Evolutionary conservation across 768 basidiomycete genomes (phyloP), one percentile per base, ranked within the genome.

Genomic region (Rubroboletus satanas): DNA sequence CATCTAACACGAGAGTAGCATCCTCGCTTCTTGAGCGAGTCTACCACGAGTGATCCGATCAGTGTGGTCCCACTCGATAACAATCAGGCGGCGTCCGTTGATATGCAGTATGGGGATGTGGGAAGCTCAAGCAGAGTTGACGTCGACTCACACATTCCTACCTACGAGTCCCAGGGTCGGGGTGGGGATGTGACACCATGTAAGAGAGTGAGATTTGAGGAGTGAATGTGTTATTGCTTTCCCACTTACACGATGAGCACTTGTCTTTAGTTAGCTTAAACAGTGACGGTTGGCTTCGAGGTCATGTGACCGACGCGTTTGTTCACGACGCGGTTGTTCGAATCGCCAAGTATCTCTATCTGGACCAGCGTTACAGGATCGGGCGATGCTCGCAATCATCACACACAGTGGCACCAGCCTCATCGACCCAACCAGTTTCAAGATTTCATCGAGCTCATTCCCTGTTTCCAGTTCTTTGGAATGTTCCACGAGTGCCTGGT

Each of bases 311-410:
- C 15, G 41, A 55, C 67, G 66, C 63, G 62, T 58, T 17, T 3
- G 37, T 29, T n/a, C n/a, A 3, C 33, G 58, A 58, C 56, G 56
- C 55, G 60, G 50, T 63, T 61, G 58, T 36, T 45, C 37, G 28
- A 21, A 29, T 33, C 12, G 33, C 18, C 36, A 4, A 46, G 1
- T n/a, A 44, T 51, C 51, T 57, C 37, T 28, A 41, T 35, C 47
- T 45, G 12, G n/a, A 50, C 23, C 48, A 49, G 8, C 43, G 26
- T 54, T 5, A n/a, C 18, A 41, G 7, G 15, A 50, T 9, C 37
- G 29, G 32, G 8, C 28, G 14, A 87, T 85, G 84, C 75, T 88
- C 46, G 82, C 82, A 48, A 65, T 83, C 38, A 70, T 76, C 38
- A 81, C 82, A 31, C 73, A 75, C 14, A 72, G 73, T 32, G 72